A percentile compares a stretch with the other conserved stretches of the same genome.
Conservation (phyloP, 768 basidiomycete genomes). For the Dioszegia crocea region DNA sequence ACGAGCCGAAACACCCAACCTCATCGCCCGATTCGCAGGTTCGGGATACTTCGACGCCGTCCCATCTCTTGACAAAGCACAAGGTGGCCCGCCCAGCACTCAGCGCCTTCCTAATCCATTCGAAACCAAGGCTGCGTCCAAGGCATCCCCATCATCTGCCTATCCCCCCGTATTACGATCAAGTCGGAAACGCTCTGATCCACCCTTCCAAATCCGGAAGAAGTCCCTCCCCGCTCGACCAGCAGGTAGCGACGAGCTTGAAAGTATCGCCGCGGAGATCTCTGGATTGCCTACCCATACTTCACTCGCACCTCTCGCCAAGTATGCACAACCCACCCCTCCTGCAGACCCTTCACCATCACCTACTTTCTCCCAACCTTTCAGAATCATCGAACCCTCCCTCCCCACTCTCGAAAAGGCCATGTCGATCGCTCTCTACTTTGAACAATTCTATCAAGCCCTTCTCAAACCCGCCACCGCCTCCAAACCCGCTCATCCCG, state of each 20-base stretch:
- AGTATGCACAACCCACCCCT: background rate
- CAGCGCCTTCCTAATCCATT: slow-evolving; percentile 19
- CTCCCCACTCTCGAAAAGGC: slow-evolving; percentile 89
- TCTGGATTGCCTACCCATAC: background rate
- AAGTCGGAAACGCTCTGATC: slow-evolving; percentile 8
- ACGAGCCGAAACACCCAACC: slow-evolving; percentile 23
- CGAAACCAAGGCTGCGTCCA: background rate
- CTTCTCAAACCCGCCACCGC: slow-evolving; percentile 32
- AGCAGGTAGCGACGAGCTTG: slow-evolving; percentile 6
- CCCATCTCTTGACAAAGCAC: background rate
- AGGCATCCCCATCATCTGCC: background rate
- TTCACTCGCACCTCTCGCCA: background rate
- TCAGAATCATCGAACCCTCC: slow-evolving; percentile 66
- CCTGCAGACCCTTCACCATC: background rate
- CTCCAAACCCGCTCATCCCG: slow-evolving; percentile 67
- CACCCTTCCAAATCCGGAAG: slow-evolving; percentile 7
- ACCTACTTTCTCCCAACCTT: slow-evolving; percentile 18
- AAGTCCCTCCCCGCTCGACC: background rate
- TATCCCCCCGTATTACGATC: background rate
- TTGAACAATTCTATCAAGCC: slow-evolving; percentile 53
- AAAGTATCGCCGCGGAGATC: slow-evolving; percentile 6
- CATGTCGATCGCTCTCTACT: slow-evolving; percentile 85
- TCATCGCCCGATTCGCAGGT: slow-evolving; percentile 28
- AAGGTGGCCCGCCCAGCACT: background rate
- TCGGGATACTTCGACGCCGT: slow-evolving; percentile 25